Percentiles rank a stretch among this genome's conserved stretches.
phyloP scores from a whole-genome alignment of 75 land plant species.

The Sequoiadendron giganteum region DNA sequence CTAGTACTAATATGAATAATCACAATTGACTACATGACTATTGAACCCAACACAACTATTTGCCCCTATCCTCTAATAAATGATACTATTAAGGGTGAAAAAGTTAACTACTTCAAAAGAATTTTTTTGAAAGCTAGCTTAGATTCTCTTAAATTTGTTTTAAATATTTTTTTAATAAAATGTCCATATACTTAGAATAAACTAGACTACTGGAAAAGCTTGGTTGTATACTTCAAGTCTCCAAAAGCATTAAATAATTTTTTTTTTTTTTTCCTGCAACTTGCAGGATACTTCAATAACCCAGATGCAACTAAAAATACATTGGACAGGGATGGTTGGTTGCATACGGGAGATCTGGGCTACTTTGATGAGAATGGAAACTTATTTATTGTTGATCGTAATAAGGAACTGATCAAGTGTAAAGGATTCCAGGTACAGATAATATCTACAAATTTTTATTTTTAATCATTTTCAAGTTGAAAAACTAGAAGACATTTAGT shows the following conservation, averaged over 20 bases:
- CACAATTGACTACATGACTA: too few relatives aligned
- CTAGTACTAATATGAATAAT: too few relatives aligned
- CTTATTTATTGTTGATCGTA: constrained; percentile 39
- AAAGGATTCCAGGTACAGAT: constrained; percentile 49
- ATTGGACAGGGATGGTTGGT: constrained; percentile 62
- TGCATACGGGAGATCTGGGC: constrained; percentile 54
- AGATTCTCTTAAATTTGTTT: too few relatives aligned
- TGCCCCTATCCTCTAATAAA: too few relatives aligned
- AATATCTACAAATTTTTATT: neutral
- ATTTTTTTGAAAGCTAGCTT: too few relatives aligned
- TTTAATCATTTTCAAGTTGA: neutral
- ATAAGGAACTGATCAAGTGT: constrained; percentile 53
- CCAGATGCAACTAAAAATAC: constrained; percentile 61
- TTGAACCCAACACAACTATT: too few relatives aligned
- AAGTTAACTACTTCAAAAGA: too few relatives aligned
- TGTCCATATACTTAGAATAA: neutral
- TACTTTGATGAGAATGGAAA: constrained; percentile 35
- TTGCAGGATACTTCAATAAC: constrained; percentile 83
- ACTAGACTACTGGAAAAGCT: neutral
- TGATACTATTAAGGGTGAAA: too few relatives aligned
- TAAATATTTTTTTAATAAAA: too few relatives aligned
- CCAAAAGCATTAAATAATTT: neutral
- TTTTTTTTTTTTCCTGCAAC: neutral
- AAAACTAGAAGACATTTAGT: neutral
- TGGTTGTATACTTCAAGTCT: neutral